Evolutionary conservation across 495 filamentous ascomycete genomes (phyloP).

Genomic region (Cercophora scortea): DNA sequence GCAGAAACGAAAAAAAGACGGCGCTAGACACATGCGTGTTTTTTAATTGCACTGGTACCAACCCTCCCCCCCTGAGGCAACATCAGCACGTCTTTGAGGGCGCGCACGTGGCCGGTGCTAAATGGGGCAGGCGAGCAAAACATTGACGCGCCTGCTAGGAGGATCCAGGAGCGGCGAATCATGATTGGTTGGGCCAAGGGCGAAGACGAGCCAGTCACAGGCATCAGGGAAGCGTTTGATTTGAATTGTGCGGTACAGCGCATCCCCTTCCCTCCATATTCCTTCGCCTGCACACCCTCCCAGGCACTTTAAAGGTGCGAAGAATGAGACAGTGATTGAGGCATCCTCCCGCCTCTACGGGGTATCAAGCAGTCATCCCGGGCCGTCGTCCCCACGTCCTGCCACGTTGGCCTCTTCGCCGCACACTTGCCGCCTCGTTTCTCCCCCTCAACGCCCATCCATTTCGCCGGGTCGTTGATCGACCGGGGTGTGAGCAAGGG

Average conservation of each 20-base stretch:
- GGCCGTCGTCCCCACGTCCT: conserved; percentile 5
- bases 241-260: conserved; percentile 14
- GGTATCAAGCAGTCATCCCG: conserved; percentile 16
- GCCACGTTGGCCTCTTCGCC: conserved; percentile 11
- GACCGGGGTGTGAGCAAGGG: too few species aligned
- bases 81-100: conserved; percentile 6
- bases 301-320: neutral
- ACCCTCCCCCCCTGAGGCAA: conserved; percentile 7
- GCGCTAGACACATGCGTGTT: neutral
- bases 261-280: conserved; percentile 9
- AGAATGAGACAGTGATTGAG: conserved; percentile 8
- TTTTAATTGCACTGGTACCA: conserved; percentile 12
- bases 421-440: conserved; percentile 7
- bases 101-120: conserved; percentile 22
- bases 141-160: neutral
- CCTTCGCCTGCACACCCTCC: conserved; percentile 11
- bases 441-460: too few species aligned
- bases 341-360: conserved; percentile 14
- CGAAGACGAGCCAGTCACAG: conserved; percentile 12
- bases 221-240: conserved; percentile 7
- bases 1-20: too few species aligned
- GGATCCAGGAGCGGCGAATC: neutral
- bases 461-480: too few species aligned
- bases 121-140: conserved; percentile 7
- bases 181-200: conserved; percentile 10